phyloP scores from a whole-genome alignment of 768 basidiomycete species.

The Baorangia bicolor region DNA sequence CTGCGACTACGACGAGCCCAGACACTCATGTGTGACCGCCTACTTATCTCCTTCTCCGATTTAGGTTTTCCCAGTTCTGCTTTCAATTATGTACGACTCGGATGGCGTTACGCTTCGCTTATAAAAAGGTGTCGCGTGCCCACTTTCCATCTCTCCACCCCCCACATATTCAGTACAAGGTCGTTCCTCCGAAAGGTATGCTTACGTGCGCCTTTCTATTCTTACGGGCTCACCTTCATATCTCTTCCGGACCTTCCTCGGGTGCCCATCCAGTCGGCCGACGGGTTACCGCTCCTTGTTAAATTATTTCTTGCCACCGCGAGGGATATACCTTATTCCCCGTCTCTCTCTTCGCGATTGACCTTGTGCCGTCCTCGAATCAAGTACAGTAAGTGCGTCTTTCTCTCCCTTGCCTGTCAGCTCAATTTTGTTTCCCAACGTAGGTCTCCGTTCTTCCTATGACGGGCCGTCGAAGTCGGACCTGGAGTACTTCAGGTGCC shows the following conservation, averaged over 20 bases:
- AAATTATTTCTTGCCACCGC: neutral
- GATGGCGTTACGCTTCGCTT: constrained; percentile 14
- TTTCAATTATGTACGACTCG: constrained; percentile 19
- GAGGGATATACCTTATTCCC: neutral
- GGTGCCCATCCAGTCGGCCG: neutral
- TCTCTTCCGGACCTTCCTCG: no score
- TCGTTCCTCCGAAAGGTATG: neutral
- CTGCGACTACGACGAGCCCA: neutral
- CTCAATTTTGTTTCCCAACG: neutral
- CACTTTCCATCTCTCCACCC: neutral
- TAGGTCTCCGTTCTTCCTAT: neutral
- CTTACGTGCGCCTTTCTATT: neutral
- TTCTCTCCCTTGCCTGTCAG: no score
- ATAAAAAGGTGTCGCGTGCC: constrained; percentile 31
- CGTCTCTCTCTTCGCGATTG: neutral
- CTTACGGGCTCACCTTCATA: neutral
- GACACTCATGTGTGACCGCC: neutral
- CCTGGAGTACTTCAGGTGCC: constrained; percentile 23
- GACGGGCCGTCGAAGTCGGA: constrained; percentile 7
- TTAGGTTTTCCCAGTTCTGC: neutral
- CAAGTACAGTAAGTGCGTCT: neutral
- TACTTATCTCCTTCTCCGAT: constrained; percentile 1
- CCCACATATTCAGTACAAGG: neutral
- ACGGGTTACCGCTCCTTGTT: neutral
- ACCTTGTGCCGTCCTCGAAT: neutral